Base-by-base conservation (phyloP, 2,329 filamentous ascomycete genomes). In the Neocucurbitaria cava region DNA sequence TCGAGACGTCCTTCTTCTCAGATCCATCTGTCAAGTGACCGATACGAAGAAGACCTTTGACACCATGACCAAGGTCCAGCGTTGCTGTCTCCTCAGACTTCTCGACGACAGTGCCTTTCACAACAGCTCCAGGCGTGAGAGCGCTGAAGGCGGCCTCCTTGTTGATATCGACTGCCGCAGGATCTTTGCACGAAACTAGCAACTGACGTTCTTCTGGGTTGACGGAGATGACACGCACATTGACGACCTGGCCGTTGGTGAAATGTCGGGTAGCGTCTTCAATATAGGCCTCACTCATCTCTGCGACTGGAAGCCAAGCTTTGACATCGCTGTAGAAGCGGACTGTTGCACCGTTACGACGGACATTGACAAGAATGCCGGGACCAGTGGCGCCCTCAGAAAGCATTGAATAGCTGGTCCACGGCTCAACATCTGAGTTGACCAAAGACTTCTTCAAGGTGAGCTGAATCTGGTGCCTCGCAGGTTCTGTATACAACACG, bases 281-380 rank as follows among this genome's bases (percentile, higher is more conserved):
- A 68, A 99, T 97, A 71, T 89, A 97, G 10, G 93, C 92, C 74
- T 99, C 95, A 73, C 95, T 98, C 95, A 99, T 99, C 77, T 99
- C 94, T 1, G 91, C 91, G 0, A 96, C 88, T 2, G 95, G 95
- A 49, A 99, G 82, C 79, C 96, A 99, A 8, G 90, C 96, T 61
- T 87, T 86, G 18, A 99, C 82, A 8, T 82, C 78, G 17, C 92
- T 92, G 69, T 96, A 99, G 77, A 98, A 99, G 71, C 96, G 92
- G 48, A 99, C 89, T 17, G 94, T 86, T 10, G 95, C 95, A 54
- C 95, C 95, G 48, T 87, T 86, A 3, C 85, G 78, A 52, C 92
- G 82, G 10, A 99, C 81, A 60, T 90, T 96, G 62, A 96, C 84
- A 61, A 99, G 89, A 0, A 92, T 97, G 53, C 94, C 95, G 7